Evolutionary conservation across 2,329 filamentous ascomycete species (phyloP).

Genomic region (Chaetoscypha palmicola): DNA sequence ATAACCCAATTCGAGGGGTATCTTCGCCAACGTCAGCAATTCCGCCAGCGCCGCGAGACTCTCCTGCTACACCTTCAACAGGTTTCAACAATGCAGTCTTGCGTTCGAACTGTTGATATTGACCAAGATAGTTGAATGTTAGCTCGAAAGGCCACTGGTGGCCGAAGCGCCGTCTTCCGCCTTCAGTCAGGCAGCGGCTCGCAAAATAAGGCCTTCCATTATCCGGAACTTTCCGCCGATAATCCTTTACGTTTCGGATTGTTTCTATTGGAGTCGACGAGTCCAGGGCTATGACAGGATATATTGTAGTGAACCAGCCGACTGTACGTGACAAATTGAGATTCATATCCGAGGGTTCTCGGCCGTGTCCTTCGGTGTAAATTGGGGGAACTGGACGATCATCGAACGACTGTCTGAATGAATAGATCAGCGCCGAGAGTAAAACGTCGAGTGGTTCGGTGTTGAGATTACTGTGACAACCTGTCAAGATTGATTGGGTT

Average conservation of each 20-base stretch:
- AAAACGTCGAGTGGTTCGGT: constrained; percentile 37
- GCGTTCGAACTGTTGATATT: constrained; percentile 39
- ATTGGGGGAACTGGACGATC: constrained; percentile 32
- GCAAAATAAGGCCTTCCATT: constrained; percentile 36
- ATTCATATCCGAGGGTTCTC: constrained; percentile 31
- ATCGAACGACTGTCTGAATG: constrained; percentile 32
- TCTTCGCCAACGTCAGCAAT: constrained; percentile 11
- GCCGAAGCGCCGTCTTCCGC: constrained; percentile 23
- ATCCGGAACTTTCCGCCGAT: constrained; percentile 30
- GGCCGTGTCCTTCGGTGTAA: constrained; percentile 38
- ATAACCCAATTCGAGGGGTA: constrained; percentile 11
- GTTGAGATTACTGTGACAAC: constrained; percentile 27
- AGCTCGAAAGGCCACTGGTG: constrained; percentile 34
- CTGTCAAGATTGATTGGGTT: constrained; percentile 20
- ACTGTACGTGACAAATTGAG: constrained; percentile 36
- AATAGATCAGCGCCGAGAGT: constrained; percentile 31
- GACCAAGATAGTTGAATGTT: constrained; percentile 43
- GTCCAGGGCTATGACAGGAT: constrained; percentile 24
- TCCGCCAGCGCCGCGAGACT: constrained; percentile 7
- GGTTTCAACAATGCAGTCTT: constrained; percentile 30
- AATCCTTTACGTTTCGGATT: constrained; percentile 32
- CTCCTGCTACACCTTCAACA: constrained; percentile 12
- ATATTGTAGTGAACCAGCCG: constrained; percentile 41
- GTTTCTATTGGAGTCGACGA: constrained; percentile 2
- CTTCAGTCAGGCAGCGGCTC: constrained; percentile 29